Percentiles rank a stretch among this genome's conserved stretches.
Evolutionary conservation across 768 basidiomycete genomes (phyloP).

Genomic region (Suillus decipiens): DNA sequence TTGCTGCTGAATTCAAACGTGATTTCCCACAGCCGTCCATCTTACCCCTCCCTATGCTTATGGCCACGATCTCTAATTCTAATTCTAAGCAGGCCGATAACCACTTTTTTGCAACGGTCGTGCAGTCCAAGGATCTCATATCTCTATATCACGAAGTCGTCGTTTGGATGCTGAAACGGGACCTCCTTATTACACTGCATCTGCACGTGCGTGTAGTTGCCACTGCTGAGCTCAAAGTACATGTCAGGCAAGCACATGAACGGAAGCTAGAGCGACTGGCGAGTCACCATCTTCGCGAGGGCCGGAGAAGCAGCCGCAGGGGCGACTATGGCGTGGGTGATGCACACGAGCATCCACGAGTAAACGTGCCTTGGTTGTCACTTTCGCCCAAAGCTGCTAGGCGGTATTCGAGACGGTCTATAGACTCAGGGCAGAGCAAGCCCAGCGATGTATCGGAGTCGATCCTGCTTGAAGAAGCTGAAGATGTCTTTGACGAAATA

Average conservation of each 20-base stretch:
- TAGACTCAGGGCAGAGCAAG: constrained; percentile 44
- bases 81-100: constrained; percentile 62
- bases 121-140: constrained; percentile 65
- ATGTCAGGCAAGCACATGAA: constrained; percentile 54
- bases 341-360: constrained; percentile 1
- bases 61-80: constrained; percentile 74
- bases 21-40: constrained; percentile 61
- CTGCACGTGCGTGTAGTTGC: constrained; percentile 85
- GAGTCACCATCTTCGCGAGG: constrained; percentile 22
- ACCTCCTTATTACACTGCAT: constrained; percentile 83
- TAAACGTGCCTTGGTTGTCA: constrained; percentile 48
- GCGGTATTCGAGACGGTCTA: constrained; percentile 47
- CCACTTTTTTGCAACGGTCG: constrained; percentile 82
- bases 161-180: constrained; percentile 87
- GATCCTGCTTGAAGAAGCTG: constrained; percentile 34
- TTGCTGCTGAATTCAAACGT: constrained; percentile 61
- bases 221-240: constrained; percentile 69
- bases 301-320: constrained; percentile 19
- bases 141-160: constrained; percentile 80
- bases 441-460: constrained; percentile 40
- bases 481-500: constrained; percentile 28
- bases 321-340: constrained; percentile 22
- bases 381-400: constrained; percentile 56
- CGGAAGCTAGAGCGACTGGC: constrained; percentile 32
- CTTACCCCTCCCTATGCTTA: constrained; percentile 71